Evolutionary conservation across 1,139 yeast genomes (phyloP).

Genomic region (Zygotorulaspora mrakii): DNA sequence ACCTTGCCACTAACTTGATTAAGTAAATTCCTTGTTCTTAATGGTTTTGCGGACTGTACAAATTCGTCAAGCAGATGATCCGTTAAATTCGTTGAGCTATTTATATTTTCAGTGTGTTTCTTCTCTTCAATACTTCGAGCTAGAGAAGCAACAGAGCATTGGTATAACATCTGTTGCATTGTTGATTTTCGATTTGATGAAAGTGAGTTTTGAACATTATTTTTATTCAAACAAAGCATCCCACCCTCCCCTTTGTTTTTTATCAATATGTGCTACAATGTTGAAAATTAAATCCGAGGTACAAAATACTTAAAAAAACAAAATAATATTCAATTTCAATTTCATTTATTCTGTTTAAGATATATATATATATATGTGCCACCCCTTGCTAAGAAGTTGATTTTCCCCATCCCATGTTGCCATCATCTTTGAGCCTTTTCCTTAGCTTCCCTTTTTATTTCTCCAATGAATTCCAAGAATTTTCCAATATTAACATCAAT

Average conservation of each 20-base stretch:
- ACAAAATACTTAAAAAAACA: background rate
- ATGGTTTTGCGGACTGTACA: constrained; percentile 3
- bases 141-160: constrained; percentile 11
- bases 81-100: background rate
- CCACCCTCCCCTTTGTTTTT: background rate
- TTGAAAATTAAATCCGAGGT: background rate
- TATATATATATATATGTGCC: no score
- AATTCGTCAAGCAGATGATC: constrained; percentile 6
- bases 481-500: constrained; percentile 46
- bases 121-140: constrained; percentile 2
- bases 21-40: constrained; percentile 7
- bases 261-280: background rate
- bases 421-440: no score
- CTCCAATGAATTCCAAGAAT: constrained; percentile 37
- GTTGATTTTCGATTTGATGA: background rate
- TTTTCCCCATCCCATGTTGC: no score
- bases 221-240: no score
- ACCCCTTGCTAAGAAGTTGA: no score
- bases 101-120: no score
- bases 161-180: background rate
- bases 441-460: constrained; percentile 33
- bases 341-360: background rate
- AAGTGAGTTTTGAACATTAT: no score
- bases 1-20: constrained; percentile 1
- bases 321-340: background rate